A percentile compares a stretch with the other conserved stretches of the same genome.
These are phyloP conservation scores for Detonula confervacea DNA, from an alignment of 352 stramenopile species.

Conservation along the genomic window DNA sequence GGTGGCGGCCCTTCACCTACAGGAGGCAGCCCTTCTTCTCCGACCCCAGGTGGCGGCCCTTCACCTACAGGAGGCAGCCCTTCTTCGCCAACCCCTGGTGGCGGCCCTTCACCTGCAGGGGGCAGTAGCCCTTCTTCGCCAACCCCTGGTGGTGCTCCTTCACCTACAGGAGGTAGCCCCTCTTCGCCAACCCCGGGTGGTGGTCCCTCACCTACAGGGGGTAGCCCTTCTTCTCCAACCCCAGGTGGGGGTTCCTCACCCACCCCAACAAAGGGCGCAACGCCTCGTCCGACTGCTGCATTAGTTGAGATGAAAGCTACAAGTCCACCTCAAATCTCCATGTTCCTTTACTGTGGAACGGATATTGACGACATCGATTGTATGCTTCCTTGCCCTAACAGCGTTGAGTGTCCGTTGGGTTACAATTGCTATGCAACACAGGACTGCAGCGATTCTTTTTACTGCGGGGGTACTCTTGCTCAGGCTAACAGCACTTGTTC, in stretches of 20 bases:
- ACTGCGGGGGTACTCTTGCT: constrained; percentile 45
- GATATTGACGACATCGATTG: constrained; percentile 56
- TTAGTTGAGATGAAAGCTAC: constrained; percentile 29
- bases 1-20: too few relatives aligned
- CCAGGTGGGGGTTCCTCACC: too few relatives aligned
- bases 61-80: too few relatives aligned
- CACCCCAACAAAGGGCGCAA: constrained; percentile 39
- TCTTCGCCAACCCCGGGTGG: too few relatives aligned
- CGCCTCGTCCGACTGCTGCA: constrained; percentile 14
- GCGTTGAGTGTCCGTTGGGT: constrained; percentile 47
- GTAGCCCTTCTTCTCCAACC: neutral
- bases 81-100: too few relatives aligned
- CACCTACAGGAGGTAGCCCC: too few relatives aligned
- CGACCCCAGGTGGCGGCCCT: too few relatives aligned
- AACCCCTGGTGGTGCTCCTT: too few relatives aligned
- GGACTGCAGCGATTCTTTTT: constrained; percentile 62
- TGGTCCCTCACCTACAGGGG: too few relatives aligned
- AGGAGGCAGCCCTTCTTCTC: too few relatives aligned
- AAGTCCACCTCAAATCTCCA: constrained; percentile 44
- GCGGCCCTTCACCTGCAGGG: too few relatives aligned
- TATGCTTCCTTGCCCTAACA: constrained; percentile 51
- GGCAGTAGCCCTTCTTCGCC: too few relatives aligned
- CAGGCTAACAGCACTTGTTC: constrained; percentile 52
- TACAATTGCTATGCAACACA: constrained; percentile 56
- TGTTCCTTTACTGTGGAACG: constrained; percentile 58